A percentile compares a stretch with the other conserved stretches of the same genome.
Evolutionary conservation across 2,329 filamentous ascomycete genomes (phyloP).

Genomic region (Fusarium chaquense): DNA sequence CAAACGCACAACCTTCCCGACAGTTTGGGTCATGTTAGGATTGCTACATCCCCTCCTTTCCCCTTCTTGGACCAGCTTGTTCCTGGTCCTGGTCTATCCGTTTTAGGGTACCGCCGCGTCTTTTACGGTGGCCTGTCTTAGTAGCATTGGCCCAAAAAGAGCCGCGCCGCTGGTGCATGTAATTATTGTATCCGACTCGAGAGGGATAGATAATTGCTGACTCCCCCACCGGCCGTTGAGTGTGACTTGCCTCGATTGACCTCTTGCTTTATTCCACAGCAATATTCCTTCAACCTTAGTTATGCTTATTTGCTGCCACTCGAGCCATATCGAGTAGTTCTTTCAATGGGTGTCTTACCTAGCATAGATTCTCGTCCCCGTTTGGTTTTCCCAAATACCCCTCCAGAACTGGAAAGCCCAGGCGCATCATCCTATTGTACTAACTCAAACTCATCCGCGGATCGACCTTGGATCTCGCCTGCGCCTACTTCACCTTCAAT

Average conservation of each 20-base stretch:
- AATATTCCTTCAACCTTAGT: constrained; percentile 34
- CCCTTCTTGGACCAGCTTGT: constrained; percentile 43
- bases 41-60: constrained; percentile 46
- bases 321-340: constrained; percentile 48
- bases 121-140: constrained; percentile 48
- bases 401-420: constrained; percentile 66
- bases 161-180: constrained; percentile 47
- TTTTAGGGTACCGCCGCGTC: constrained; percentile 45
- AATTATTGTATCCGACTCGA: constrained; percentile 44
- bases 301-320: constrained; percentile 45
- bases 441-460: constrained; percentile 56
- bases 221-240: constrained; percentile 37
- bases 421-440: constrained; percentile 62
- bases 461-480: constrained; percentile 59
- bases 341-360: constrained; percentile 69
- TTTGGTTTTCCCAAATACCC: constrained; percentile 65
- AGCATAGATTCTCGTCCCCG: constrained; percentile 63
- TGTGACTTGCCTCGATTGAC: constrained; percentile 35
- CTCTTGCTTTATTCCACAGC: constrained; percentile 27
- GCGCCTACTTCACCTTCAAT: constrained; percentile 64
- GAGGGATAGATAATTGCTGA: constrained; percentile 46
- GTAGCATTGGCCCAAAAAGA: constrained; percentile 39
- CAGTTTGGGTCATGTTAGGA: constrained; percentile 50
- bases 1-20: constrained; percentile 43
- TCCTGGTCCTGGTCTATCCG: constrained; percentile 47